Evolutionary conservation across 257 asterid species (phyloP).

Genomic region (Gentiana dahurica): DNA sequence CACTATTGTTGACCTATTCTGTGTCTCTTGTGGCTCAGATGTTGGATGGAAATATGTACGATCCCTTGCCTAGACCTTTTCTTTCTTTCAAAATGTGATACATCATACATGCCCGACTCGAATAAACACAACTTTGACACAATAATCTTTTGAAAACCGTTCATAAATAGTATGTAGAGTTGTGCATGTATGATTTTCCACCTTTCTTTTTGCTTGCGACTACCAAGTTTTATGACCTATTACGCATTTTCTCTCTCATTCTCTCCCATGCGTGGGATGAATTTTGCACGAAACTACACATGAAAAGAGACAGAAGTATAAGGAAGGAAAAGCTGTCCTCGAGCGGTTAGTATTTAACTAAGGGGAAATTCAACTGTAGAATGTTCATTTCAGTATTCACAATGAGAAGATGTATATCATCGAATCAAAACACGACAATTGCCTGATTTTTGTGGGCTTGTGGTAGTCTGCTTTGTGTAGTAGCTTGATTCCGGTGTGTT

Average conservation of each 20-base stretch:
- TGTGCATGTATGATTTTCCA: neutral
- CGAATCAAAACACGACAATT: too few relatives aligned
- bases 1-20: slow-evolving; percentile 68
- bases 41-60: slow-evolving; percentile 80
- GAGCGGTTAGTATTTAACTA: slow-evolving; percentile 55
- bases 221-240: too few relatives aligned
- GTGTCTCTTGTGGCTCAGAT: slow-evolving; percentile 51
- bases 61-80: neutral
- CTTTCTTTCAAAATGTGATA: neutral
- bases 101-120: neutral
- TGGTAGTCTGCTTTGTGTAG: too few relatives aligned
- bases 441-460: slow-evolving; percentile 7
- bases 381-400: too few relatives aligned
- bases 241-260: too few relatives aligned
- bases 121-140: too few relatives aligned
- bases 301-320: slow-evolving; percentile 82
- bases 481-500: too few relatives aligned
- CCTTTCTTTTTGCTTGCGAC: too few relatives aligned
- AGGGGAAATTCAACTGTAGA: too few relatives aligned
- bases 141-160: too few relatives aligned
- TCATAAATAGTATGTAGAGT: too few relatives aligned
- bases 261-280: neutral
- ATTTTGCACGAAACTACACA: slow-evolving; percentile 41
- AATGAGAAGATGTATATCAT: too few relatives aligned
- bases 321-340: slow-evolving; percentile 90